These are phyloP conservation scores for Rubroboletus pulcherrimus DNA, from an alignment of 768 basidiomycete species.

Conservation along the genomic window DNA sequence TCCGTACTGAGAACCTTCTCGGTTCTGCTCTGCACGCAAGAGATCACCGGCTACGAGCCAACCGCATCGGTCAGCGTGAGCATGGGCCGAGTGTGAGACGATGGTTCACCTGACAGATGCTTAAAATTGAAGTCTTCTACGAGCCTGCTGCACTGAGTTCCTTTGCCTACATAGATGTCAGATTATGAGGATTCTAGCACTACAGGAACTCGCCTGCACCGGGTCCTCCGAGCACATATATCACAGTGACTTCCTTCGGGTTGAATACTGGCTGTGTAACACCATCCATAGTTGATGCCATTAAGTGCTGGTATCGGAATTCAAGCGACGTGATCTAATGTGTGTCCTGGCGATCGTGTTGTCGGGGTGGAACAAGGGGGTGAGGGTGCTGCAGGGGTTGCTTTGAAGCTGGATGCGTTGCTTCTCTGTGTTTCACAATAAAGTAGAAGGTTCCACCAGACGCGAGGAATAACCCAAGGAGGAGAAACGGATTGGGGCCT, in stretches of 20 bases:
- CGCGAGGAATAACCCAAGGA: constrained; percentile 51
- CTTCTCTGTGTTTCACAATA: constrained; percentile 54
- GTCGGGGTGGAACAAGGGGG: constrained; percentile 62
- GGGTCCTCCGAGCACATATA: constrained; percentile 96
- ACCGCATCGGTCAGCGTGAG: constrained; percentile 7
- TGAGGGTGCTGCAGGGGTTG: constrained; percentile 61
- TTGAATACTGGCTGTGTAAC: constrained; percentile 49
- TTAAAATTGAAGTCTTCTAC: constrained; percentile 84
- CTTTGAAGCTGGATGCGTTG: constrained; percentile 54
- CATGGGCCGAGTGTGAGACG: background rate
- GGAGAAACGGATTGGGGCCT: constrained; percentile 60
- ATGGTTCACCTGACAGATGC: constrained; percentile 80
- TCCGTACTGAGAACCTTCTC: constrained; percentile 80
- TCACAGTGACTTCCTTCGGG: constrained; percentile 69
- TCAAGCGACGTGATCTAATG: constrained; percentile 4
- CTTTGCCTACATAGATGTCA: constrained; percentile 64
- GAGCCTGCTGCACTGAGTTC: constrained; percentile 86
- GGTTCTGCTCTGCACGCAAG: constrained; percentile 87
- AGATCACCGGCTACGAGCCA: constrained; percentile 83
- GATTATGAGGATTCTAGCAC: constrained; percentile 4
- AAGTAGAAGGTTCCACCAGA: constrained; percentile 58
- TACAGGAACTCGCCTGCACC: constrained; percentile 69
- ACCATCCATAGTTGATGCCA: constrained; percentile 14
- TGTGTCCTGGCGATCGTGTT: constrained; percentile 24
- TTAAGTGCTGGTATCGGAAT: constrained; percentile 4